These are phyloP conservation scores for Pichia thaimueangensis DNA, from an alignment of 805 yeast genomes.

Conservation along the genomic window DNA sequence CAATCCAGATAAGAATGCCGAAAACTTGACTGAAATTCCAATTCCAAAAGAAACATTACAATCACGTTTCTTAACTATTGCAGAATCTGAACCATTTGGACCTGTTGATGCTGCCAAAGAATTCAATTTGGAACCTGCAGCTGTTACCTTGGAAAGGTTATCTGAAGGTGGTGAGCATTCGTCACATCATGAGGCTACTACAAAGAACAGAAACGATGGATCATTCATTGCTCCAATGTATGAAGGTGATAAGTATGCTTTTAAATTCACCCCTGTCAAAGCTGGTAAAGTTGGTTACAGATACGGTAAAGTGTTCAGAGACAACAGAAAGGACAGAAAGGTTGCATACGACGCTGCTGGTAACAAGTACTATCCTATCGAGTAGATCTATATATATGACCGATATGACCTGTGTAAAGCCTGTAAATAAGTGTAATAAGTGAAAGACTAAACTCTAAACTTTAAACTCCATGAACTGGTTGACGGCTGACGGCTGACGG, in stretches of 20 bases:
- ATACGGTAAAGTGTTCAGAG: constrained; percentile 87
- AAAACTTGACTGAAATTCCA: constrained; percentile 91
- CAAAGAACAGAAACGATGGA: constrained; percentile 23
- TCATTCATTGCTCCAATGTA: constrained; percentile 51
- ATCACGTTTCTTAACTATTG: constrained; percentile 80
- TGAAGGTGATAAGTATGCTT: constrained; percentile 64
- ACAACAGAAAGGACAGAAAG: constrained; percentile 77
- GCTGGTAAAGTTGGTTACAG: constrained; percentile 86
- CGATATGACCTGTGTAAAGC: too few relatives aligned
- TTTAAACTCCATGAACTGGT: too few relatives aligned
- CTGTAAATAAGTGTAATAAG: too few relatives aligned
- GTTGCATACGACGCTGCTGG: constrained; percentile 67
- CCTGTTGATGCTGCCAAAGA: constrained; percentile 90
- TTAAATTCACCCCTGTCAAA: constrained; percentile 69
- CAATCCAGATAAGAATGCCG: constrained; percentile 42
- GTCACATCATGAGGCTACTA: constrained; percentile 26
- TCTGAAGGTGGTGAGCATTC: constrained; percentile 53
- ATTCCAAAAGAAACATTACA: constrained; percentile 75
- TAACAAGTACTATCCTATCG: constrained; percentile 36
- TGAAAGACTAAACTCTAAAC: too few relatives aligned
- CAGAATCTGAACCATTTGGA: constrained; percentile 93
- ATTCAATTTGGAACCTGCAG: constrained; percentile 83
- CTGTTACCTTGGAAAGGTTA: constrained; percentile 63
- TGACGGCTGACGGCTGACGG: too few relatives aligned
- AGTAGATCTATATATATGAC: too few relatives aligned